Conservation (phyloP, 2,329 filamentous ascomycete genomes). For the Colletotrichum theobromicola region DNA sequence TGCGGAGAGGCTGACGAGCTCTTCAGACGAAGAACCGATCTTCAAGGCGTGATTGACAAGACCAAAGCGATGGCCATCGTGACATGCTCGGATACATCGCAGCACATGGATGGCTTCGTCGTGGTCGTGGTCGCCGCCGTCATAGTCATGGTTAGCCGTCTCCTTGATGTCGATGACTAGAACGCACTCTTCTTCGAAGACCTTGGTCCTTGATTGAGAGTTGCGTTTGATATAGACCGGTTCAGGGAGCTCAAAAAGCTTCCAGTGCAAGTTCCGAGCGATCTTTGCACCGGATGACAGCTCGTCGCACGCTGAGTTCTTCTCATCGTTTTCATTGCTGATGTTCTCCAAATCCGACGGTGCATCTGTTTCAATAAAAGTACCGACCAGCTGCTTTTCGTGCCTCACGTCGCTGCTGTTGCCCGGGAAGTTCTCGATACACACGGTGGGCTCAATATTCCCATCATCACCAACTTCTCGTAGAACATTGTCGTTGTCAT, state of each 20-base stretch:
- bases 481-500: too few species aligned
- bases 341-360: too few species aligned
- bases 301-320: background rate
- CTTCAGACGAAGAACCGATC: background rate
- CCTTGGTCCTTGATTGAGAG: background rate
- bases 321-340: background rate
- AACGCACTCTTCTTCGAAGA: background rate
- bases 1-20: accelerated
- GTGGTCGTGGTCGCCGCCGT: background rate
- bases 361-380: too few species aligned
- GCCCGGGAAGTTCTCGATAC: too few species aligned
- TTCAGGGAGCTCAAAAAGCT: background rate
- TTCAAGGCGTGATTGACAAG: accelerated
- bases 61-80: background rate
- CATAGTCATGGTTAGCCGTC: too few species aligned
- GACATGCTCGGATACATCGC: accelerated
- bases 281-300: background rate
- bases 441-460: too few species aligned
- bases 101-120: background rate
- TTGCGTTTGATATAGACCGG: background rate
- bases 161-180: background rate
- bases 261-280: background rate
- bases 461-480: too few species aligned
- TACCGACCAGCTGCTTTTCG: too few species aligned
- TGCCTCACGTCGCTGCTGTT: too few species aligned